Evolutionary conservation across 495 filamentous ascomycete genomes (phyloP).

Genomic region (Aspergillus sparsus): DNA sequence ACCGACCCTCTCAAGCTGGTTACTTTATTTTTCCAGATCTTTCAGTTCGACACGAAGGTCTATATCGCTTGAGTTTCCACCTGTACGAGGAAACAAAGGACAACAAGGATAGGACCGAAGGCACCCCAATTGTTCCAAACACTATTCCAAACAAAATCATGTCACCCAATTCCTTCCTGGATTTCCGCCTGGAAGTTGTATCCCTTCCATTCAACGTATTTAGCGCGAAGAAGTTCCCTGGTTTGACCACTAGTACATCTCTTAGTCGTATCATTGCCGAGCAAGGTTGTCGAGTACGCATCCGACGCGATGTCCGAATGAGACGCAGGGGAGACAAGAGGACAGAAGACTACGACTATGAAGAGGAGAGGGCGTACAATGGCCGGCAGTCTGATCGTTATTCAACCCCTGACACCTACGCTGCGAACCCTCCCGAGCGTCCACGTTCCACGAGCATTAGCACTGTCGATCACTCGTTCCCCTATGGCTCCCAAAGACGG

Average conservation of each 20-base stretch:
- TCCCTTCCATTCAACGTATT: slow-evolving; percentile 85
- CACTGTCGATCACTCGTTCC: slow-evolving; percentile 52
- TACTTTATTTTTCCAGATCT: slow-evolving; percentile 99
- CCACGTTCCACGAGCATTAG: slow-evolving; percentile 76
- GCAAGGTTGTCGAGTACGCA: slow-evolving; percentile 95
- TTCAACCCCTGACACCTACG: slow-evolving; percentile 53
- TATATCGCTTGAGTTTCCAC: slow-evolving; percentile 85
- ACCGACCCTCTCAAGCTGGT: slow-evolving; percentile 85
- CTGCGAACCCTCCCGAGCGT: slow-evolving; percentile 51
- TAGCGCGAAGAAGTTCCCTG: slow-evolving; percentile 98
- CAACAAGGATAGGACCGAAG: slow-evolving; percentile 61
- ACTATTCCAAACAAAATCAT: slow-evolving; percentile 32
- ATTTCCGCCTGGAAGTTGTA: slow-evolving; percentile 87
- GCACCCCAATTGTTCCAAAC: slow-evolving; percentile 34
- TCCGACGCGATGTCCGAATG: slow-evolving; percentile 96
- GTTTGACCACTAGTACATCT: slow-evolving; percentile 83
- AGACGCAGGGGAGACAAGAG: slow-evolving; percentile 78
- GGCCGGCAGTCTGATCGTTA: slow-evolving; percentile 58
- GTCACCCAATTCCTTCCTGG: slow-evolving; percentile 45
- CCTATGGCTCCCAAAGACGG: slow-evolving; percentile 47
- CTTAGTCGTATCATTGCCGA: slow-evolving; percentile 91
- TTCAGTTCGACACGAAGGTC: slow-evolving; percentile 93
- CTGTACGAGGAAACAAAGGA: slow-evolving; percentile 93
- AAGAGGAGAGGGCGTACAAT: slow-evolving; percentile 61
- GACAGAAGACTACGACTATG: slow-evolving; percentile 62